Evolutionary conservation across 306 rosid species (phyloP), one percentile per base, ranked within the genome.

Genomic region (Prunus fruticosa): DNA sequence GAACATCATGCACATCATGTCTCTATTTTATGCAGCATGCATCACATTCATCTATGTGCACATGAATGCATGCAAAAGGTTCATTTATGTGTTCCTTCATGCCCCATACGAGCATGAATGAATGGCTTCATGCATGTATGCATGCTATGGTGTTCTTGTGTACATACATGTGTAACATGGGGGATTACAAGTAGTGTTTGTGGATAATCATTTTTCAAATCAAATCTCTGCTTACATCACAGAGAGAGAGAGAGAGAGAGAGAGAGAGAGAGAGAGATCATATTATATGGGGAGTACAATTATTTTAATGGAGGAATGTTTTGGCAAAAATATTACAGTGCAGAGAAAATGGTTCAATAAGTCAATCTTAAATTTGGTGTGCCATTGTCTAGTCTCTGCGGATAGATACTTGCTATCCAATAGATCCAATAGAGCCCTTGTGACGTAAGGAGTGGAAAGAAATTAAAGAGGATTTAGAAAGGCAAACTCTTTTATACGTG

Each of bases 141-240:
- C 66, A 72, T 79, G 61, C 61, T 82, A 83, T 79, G 77, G 65
- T 81, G 54, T 46, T 53, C 18, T 75, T 25, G 57, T 76, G 43
- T 27, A 60, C 56, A 50, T 25, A 65, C 80, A 73, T 61, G 70
- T 10, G 60, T 22, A 11, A 67, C 78, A 84, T 69, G 67, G 79
- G 76, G 57, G 78, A 81, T 63, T 74, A 86, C 82, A 82, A 81
- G 64, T 84, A 79, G 88, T 74, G 85, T 76, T 82, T 83, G 88
- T 86, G 92, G 97, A 89, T 90, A 86, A 89, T 87, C 85, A 82
- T 85, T 87, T 86, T 82, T 71, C 75, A 61, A 74, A 80, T 75
- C 85, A 72, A 78, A 85, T 82, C 78, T 81, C 70, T 80, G 93
- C 90, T 86, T 85, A 87, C 96, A 80, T 91, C 82, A 25, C 25